A percentile compares a stretch with the other conserved stretches of the same genome.
Evolutionary conservation across 73 alveolate species (phyloP).

Genomic region (Urostyla sp.): DNA sequence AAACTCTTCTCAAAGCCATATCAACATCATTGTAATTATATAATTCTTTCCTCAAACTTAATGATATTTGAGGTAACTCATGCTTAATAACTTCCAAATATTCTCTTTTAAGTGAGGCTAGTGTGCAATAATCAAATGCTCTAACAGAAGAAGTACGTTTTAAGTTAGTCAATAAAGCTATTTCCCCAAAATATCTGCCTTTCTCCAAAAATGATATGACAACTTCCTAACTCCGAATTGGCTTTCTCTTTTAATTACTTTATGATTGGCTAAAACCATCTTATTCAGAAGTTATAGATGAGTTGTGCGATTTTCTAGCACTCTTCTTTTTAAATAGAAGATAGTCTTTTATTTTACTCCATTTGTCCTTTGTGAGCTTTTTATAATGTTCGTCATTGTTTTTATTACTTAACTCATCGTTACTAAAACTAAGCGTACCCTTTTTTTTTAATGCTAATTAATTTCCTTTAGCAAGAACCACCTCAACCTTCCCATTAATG

Average conservation of each 20-base stretch:
- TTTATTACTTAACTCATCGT: background rate
- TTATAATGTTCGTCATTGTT: no score
- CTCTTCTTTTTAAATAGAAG: no score
- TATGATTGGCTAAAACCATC: no score
- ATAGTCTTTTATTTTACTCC: no score
- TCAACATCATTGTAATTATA: conserved; percentile 1
- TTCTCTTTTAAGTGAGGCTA: conserved; percentile 11
- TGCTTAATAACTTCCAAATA: background rate
- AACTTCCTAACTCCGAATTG: no score
- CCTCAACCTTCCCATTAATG: conserved; percentile 26
- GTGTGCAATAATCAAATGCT: conserved; percentile 13
- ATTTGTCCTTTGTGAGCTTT: no score
- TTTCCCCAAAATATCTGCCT: conserved; percentile 40
- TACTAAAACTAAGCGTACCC: background rate
- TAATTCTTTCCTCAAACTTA: conserved; percentile 18
- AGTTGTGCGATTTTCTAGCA: no score
- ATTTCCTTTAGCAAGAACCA: background rate
- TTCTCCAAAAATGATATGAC: background rate
- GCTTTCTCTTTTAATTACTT: no score
- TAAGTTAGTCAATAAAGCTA: conserved; percentile 16
- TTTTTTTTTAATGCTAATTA: background rate
- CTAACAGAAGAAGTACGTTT: conserved; percentile 31
- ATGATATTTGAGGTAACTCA: conserved; percentile 14
- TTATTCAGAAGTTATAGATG: no score
- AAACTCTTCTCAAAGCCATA: conserved; percentile 14